Evolutionary conservation across 2,329 filamentous ascomycete genomes (phyloP).

Genomic region (Penicillium palitans): DNA sequence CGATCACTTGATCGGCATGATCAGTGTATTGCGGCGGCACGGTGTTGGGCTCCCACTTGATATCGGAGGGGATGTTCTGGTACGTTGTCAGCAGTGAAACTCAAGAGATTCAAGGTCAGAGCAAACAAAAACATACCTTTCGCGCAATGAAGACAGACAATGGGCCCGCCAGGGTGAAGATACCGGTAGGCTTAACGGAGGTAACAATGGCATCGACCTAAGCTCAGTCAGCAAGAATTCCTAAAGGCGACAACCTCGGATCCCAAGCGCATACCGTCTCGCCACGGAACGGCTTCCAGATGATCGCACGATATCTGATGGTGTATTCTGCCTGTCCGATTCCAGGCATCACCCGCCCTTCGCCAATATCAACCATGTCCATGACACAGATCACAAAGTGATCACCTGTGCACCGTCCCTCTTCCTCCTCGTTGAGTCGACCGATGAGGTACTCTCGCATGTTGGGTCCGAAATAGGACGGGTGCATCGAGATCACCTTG

Average conservation of each 20-base stretch:
- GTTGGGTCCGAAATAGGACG: constrained; percentile 92
- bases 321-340: constrained; percentile 93
- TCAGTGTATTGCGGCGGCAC: constrained; percentile 97
- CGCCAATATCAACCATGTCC: constrained; percentile 92
- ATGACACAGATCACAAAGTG: constrained; percentile 99
- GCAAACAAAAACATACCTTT: constrained; percentile 60
- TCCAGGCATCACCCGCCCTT: constrained; percentile 86
- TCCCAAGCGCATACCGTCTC: constrained; percentile 72
- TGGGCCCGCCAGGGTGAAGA: constrained; percentile 61
- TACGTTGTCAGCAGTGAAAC: constrained; percentile 15
- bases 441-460: constrained; percentile 89
- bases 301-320: constrained; percentile 90
- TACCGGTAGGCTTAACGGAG: constrained; percentile 84
- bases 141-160: constrained; percentile 56
- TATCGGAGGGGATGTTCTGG: constrained; percentile 73
- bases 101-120: not conserved
- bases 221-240: constrained; percentile 30
- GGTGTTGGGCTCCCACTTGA: constrained; percentile 92
- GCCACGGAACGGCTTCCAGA: constrained; percentile 97
- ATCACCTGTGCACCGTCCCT: constrained; percentile 90
- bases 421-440: constrained; percentile 87
- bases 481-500: constrained; percentile 90
- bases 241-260: constrained; percentile 4
- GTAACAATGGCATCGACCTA: constrained; percentile 93
- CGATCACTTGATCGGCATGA: constrained; percentile 89